Evolutionary conservation across 163 green algal species (phyloP).

Genomic region (Scenedesmus sp.): DNA sequence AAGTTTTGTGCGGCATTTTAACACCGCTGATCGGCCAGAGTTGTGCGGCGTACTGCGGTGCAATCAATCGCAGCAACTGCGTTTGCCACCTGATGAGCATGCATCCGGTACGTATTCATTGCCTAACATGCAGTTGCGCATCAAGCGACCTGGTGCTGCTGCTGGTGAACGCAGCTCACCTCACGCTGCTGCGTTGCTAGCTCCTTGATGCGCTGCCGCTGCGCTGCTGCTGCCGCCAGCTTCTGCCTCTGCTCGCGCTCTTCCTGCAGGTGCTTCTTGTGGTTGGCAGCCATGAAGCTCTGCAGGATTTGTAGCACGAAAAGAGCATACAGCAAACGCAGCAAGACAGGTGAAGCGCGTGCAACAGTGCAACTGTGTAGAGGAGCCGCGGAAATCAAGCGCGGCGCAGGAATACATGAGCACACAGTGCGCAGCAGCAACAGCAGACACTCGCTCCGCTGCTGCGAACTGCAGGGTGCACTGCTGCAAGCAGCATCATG

Average conservation of each 20-base stretch:
- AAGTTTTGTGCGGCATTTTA: not conserved
- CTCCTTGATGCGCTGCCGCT: constrained; percentile 16
- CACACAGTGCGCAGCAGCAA: not conserved
- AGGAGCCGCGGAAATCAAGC: too few species aligned
- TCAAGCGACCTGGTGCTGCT: too few species aligned
- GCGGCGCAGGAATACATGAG: not conserved
- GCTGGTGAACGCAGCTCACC: constrained; percentile 2
- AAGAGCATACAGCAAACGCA: not conserved
- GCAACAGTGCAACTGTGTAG: not conserved
- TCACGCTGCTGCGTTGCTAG: constrained; percentile 43
- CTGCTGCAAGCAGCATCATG: not conserved
- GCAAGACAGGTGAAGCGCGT: too few species aligned
- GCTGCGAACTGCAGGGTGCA: not conserved
- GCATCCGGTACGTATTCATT: not conserved
- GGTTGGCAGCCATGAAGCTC: constrained; percentile 19
- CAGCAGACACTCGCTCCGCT: not conserved
- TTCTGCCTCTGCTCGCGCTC: not conserved
- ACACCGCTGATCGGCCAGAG: not conserved
- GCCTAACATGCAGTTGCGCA: not conserved
- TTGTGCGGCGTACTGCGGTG: not conserved
- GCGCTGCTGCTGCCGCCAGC: constrained; percentile 15
- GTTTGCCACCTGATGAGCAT: not conserved
- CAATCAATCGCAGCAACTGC: not conserved
- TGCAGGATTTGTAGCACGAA: not conserved
- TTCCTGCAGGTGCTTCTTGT: constrained; percentile 33